phyloP scores from a whole-genome alignment of 2,329 filamentous ascomycete species.

The Penicillium sp. region DNA sequence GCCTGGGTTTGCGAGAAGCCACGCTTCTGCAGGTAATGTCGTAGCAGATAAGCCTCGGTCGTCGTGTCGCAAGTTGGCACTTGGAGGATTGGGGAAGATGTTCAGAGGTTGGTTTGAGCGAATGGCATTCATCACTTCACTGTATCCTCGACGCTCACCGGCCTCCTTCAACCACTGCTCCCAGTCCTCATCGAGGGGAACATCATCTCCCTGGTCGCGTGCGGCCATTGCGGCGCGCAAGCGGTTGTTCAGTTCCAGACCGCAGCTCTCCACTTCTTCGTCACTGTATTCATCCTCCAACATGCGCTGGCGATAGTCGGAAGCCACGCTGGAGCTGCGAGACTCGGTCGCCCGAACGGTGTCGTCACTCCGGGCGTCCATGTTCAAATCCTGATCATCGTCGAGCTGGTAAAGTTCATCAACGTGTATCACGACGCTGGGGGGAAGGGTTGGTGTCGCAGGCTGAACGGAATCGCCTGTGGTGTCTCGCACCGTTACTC shows the following conservation, averaged over 20 bases:
- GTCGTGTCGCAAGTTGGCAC: not conserved
- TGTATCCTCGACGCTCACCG: slow-evolving; percentile 46
- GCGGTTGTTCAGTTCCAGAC: slow-evolving; percentile 49
- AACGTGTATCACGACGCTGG: slow-evolving; percentile 29
- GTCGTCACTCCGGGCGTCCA: slow-evolving; percentile 22
- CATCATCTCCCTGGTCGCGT: slow-evolving; percentile 46
- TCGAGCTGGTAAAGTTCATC: slow-evolving; percentile 13
- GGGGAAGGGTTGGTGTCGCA: slow-evolving; percentile 43
- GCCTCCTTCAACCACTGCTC: slow-evolving; percentile 57
- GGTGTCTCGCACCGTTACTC: slow-evolving; percentile 56
- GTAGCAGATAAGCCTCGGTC: not conserved
- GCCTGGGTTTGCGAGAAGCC: not conserved
- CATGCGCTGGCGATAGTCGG: slow-evolving; percentile 25
- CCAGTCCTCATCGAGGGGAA: slow-evolving; percentile 46
- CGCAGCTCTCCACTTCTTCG: slow-evolving; percentile 48
- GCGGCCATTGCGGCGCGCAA: slow-evolving; percentile 51
- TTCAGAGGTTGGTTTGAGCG: slow-evolving; percentile 33
- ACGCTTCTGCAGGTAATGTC: not conserved
- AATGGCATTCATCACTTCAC: slow-evolving; percentile 40
- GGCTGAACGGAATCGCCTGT: slow-evolving; percentile 54
- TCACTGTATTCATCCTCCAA: slow-evolving; percentile 43
- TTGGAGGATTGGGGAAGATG: slow-evolving; percentile 23
- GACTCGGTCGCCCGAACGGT: slow-evolving; percentile 21
- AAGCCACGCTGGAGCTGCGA: slow-evolving; percentile 19
- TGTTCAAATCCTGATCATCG: slow-evolving; percentile 20